A percentile compares a stretch with the other conserved stretches of the same genome.
These are phyloP conservation scores for Trypanosoma congolense DNA, from an alignment of 208 protist genomes.

Conservation along the genomic window DNA sequence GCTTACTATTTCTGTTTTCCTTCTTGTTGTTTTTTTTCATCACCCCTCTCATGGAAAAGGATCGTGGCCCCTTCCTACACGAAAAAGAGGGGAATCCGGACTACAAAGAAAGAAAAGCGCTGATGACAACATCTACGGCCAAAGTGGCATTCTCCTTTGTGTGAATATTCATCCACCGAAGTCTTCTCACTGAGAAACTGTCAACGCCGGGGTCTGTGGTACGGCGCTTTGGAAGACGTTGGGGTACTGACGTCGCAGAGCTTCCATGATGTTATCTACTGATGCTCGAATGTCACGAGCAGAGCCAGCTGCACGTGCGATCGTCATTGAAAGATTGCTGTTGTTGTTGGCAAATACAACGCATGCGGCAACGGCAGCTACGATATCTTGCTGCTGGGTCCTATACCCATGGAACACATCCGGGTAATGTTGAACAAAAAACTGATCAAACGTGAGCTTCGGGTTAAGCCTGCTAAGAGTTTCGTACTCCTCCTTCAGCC, in stretches of 20 bases:
- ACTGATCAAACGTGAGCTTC: constrained; percentile 70
- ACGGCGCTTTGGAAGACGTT: constrained; percentile 18
- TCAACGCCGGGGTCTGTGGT: background rate
- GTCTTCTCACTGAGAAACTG: constrained; percentile 2
- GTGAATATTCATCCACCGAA: background rate
- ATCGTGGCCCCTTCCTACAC: no score
- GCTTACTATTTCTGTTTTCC: no score
- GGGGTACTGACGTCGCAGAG: constrained; percentile 64
- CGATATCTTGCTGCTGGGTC: constrained; percentile 58
- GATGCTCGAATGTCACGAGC: constrained; percentile 56
- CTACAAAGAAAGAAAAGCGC: no score
- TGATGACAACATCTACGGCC: no score
- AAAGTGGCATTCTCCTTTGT: background rate
- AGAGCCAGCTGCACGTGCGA: constrained; percentile 56
- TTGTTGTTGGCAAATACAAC: constrained; percentile 47
- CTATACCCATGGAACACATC: constrained; percentile 74
- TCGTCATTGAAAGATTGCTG: constrained; percentile 55
- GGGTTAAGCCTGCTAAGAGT: constrained; percentile 37
- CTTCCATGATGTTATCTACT: constrained; percentile 71
- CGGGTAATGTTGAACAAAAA: constrained; percentile 64
- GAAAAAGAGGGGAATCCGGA: no score
- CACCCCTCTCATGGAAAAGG: no score
- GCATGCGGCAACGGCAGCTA: constrained; percentile 68
- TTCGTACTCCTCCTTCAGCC: constrained; percentile 78
- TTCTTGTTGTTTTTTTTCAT: no score